Percentiles rank a stretch among this genome's conserved stretches.
Evolutionary conservation across 345 rosid genomes (phyloP).

Genomic region (Hibiscus syriacus): DNA sequence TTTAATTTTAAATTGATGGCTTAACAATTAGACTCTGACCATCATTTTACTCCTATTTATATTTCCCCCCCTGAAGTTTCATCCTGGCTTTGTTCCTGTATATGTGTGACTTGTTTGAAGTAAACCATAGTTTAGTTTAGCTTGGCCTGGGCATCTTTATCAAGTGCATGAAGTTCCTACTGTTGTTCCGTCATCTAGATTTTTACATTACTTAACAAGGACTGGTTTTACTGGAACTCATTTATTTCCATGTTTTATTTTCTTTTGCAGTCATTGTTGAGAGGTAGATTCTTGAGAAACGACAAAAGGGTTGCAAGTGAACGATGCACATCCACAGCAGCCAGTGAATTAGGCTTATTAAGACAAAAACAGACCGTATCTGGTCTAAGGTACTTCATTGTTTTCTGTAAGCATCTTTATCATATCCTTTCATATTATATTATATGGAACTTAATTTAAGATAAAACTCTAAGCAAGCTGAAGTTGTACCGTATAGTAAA

Average conservation of each 20-base stretch:
- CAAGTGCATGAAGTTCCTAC: background rate
- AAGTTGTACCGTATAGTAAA: background rate
- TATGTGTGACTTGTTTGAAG: background rate
- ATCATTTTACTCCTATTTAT: no score
- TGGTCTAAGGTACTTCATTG: slow-evolving; percentile 61
- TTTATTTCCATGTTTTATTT: background rate
- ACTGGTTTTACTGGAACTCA: background rate
- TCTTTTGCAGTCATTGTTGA: slow-evolving; percentile 63
- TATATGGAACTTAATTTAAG: background rate
- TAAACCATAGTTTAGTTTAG: background rate
- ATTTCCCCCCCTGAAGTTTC: no score
- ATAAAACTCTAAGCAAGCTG: background rate
- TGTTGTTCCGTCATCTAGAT: background rate
- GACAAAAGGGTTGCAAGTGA: slow-evolving; percentile 42
- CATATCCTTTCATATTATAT: background rate
- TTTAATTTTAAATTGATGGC: no score
- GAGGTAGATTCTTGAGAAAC: slow-evolving; percentile 95
- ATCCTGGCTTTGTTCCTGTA: no score
- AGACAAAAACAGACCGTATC: slow-evolving; percentile 86
- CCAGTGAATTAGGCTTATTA: slow-evolving; percentile 79
- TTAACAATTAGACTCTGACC: no score
- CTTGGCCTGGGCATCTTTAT: background rate
- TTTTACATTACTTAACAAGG: background rate
- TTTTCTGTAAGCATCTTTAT: background rate
- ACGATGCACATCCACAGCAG: slow-evolving; percentile 58